A percentile compares a stretch with the other conserved stretches of the same genome.
These are phyloP conservation scores for Silene vulgaris DNA, from an alignment of 179 eudicot genomes.

Conservation along the genomic window DNA sequence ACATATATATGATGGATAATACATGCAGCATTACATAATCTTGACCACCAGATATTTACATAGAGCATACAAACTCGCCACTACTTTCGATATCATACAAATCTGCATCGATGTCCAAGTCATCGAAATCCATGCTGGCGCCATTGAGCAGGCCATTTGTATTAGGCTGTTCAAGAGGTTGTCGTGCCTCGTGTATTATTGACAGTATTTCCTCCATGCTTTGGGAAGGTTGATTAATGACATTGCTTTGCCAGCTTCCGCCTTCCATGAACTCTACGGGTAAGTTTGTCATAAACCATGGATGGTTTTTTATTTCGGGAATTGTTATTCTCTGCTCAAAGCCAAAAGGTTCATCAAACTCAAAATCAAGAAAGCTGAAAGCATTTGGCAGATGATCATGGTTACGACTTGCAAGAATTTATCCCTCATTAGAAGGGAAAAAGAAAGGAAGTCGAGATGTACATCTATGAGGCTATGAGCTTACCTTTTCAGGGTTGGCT, in stretches of 20 bases:
- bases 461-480: no score
- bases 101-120: constrained; percentile 53
- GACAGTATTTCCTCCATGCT: constrained; percentile 58
- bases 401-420: no score
- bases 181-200: constrained; percentile 62
- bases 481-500: constrained; percentile 58
- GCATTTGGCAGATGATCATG: not conserved
- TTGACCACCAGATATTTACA: constrained; percentile 18
- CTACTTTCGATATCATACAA: constrained; percentile 52
- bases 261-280: constrained; percentile 54
- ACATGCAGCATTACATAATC: constrained; percentile 7
- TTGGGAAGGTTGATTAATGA: constrained; percentile 46
- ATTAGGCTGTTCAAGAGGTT: constrained; percentile 28
- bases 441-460: no score
- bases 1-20: constrained; percentile 16
- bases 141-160: constrained; percentile 29
- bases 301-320: constrained; percentile 59
- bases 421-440: no score
- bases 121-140: constrained; percentile 62
- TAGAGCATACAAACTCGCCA: constrained; percentile 57
- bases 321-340: constrained; percentile 57
- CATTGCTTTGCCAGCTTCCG: constrained; percentile 42
- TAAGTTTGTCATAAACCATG: constrained; percentile 67
- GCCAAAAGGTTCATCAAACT: constrained; percentile 4
- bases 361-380: not conserved